Conservation (phyloP, 1,284 basidiomycete species). For the Cryptococcus maquisensis region DNA sequence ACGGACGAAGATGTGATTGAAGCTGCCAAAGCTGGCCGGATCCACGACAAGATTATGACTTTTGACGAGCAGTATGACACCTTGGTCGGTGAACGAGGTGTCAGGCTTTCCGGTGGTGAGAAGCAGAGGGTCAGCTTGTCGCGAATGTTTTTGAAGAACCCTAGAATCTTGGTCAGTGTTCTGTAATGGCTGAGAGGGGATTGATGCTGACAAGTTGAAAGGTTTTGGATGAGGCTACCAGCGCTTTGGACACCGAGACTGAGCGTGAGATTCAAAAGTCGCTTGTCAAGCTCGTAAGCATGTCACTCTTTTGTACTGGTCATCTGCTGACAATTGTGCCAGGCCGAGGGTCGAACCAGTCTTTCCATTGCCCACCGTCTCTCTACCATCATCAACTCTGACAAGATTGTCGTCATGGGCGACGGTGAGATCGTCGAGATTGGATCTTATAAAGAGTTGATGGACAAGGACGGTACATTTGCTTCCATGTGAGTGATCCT, state of each 20-base stretch:
- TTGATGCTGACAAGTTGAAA: background rate
- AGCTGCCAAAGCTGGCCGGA: conserved; percentile 78
- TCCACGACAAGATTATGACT: conserved; percentile 72
- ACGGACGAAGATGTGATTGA: conserved; percentile 82
- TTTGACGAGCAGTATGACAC: conserved; percentile 82
- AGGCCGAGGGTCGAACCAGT: conserved; percentile 63
- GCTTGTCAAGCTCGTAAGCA: conserved; percentile 77
- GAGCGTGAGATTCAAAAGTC: conserved; percentile 54
- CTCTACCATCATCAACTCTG: conserved; percentile 50
- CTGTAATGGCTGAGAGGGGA: background rate
- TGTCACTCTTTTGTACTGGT: conserved; percentile 52
- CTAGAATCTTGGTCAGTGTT: conserved; percentile 63
- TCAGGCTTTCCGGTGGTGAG: conserved; percentile 98
- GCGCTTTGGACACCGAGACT: conserved; percentile 87
- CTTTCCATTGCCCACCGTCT: conserved; percentile 84
- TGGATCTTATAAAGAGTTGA: conserved; percentile 77
- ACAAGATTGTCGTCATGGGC: conserved; percentile 83
- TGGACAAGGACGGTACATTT: conserved; percentile 54
- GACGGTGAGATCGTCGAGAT: conserved; percentile 80
- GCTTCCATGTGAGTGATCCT: conserved; percentile 34
- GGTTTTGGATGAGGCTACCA: conserved; percentile 98
- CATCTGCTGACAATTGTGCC: conserved; percentile 49
- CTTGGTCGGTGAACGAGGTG: conserved; percentile 89
- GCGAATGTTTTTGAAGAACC: conserved; percentile 85
- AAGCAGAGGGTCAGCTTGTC: conserved; percentile 94